These are phyloP conservation scores for Discostella pseudostelligera DNA, from an alignment of 108 stramenopile genomes.

Conservation along the genomic window DNA sequence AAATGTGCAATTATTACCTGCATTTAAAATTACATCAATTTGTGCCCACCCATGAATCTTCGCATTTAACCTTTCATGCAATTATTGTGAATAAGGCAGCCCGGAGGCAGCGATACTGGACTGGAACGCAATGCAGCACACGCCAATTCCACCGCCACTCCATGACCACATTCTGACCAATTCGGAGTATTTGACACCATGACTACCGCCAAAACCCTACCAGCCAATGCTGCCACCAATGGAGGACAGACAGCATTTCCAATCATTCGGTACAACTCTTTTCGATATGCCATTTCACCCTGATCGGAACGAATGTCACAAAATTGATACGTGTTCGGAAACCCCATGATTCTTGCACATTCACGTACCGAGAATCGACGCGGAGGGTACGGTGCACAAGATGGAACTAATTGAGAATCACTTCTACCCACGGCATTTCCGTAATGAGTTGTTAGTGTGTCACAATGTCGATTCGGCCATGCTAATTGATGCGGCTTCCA, in stretches of 20 bases:
- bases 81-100: conserved; percentile 23
- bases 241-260: conserved; percentile 87
- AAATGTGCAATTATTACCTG: too few relatives aligned
- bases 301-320: conserved; percentile 29
- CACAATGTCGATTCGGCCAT: conserved; percentile 64
- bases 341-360: conserved; percentile 78
- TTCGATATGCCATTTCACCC: conserved; percentile 69
- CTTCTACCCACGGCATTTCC: conserved; percentile 76
- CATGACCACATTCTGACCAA: conserved; percentile 31
- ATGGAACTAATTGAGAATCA: conserved; percentile 71
- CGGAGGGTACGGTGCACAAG: conserved; percentile 52
- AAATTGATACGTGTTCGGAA: conserved; percentile 59
- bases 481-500: conserved; percentile 66
- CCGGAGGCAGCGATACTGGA: conserved; percentile 31
- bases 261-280: conserved; percentile 56
- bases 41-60: too few relatives aligned
- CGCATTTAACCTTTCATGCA: too few relatives aligned
- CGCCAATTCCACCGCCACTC: conserved; percentile 36
- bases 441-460: conserved; percentile 74
- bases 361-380: conserved; percentile 71
- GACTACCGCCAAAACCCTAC: conserved; percentile 57
- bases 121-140: conserved; percentile 28
- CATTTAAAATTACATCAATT: too few relatives aligned
- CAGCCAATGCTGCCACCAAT: conserved; percentile 71
- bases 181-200: background rate